A percentile compares a stretch with the other conserved stretches of the same genome.
Evolutionary conservation across 2,329 filamentous ascomycete genomes (phyloP).

Genomic region (Parafenestella ontariensis): DNA sequence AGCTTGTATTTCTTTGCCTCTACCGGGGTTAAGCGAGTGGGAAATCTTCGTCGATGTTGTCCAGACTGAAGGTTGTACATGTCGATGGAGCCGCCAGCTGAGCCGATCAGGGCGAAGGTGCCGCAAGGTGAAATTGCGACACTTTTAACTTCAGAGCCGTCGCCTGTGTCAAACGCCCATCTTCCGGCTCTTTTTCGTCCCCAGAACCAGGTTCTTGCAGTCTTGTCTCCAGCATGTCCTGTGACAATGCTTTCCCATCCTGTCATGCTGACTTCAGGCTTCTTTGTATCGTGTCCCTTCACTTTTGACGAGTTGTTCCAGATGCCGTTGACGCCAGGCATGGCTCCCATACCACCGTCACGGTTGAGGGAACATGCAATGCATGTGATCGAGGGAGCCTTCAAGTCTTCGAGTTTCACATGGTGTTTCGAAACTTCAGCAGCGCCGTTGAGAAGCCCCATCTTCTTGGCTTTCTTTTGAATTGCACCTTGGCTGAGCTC

Average conservation of each 20-base stretch:
- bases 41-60: constrained; percentile 84
- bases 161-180: constrained; percentile 89
- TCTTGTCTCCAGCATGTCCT: constrained; percentile 83
- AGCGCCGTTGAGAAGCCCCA: constrained; percentile 70
- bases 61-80: constrained; percentile 98
- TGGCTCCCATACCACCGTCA: constrained; percentile 89
- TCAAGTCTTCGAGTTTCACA: constrained; percentile 73
- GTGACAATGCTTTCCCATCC: constrained; percentile 98
- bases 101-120: constrained; percentile 91
- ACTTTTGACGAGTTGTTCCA: constrained; percentile 78
- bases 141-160: constrained; percentile 79
- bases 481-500: constrained; percentile 92
- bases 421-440: constrained; percentile 66
- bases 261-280: constrained; percentile 76
- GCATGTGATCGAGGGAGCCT: constrained; percentile 89
- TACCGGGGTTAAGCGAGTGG: constrained; percentile 75
- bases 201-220: constrained; percentile 97
- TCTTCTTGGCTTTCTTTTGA: constrained; percentile 87
- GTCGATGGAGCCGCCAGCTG: constrained; percentile 80
- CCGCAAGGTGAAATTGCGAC: constrained; percentile 91
- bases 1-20: constrained; percentile 79
- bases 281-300: constrained; percentile 69
- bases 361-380: constrained; percentile 92
- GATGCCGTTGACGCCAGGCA: constrained; percentile 77
- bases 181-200: constrained; percentile 89